These are phyloP conservation scores for Rhizopus arrhizus DNA, from an alignment of 371 early-diverging fungal species.

Conservation along the genomic window DNA sequence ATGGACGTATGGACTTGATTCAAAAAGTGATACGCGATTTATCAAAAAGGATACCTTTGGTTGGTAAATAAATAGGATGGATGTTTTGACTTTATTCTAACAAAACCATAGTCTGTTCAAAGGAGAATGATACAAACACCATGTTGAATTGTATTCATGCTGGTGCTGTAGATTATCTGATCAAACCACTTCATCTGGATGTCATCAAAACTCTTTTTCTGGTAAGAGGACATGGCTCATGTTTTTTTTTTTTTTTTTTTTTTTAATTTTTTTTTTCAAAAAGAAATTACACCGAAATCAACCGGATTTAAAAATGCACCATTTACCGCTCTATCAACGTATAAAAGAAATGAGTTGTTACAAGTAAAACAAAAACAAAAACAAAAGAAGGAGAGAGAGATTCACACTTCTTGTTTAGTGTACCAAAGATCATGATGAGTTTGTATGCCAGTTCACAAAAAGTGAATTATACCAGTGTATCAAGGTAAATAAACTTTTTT, in stretches of 20 bases:
- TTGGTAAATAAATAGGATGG: conserved; percentile 17
- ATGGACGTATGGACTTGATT: neutral
- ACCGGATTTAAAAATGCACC: conserved; percentile 7
- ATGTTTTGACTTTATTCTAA: conserved; percentile 7
- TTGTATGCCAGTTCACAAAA: conserved; percentile 18
- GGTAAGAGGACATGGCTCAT: conserved; percentile 30
- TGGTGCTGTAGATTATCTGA: conserved; percentile 58
- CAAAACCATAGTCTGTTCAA: conserved; percentile 37
- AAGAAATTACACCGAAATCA: conserved; percentile 21
- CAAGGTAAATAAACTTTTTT: conserved; percentile 13
- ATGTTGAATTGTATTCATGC: conserved; percentile 55
- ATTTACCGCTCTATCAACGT: conserved; percentile 12
- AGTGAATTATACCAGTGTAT: neutral
- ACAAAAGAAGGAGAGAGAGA: neutral
- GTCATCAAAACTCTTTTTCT: conserved; percentile 58
- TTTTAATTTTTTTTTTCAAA: conserved; percentile 1
- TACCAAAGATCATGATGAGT: conserved; percentile 8
- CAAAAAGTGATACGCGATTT: conserved; percentile 17
- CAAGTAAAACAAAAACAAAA: conserved; percentile 1
- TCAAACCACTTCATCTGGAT: conserved; percentile 56
- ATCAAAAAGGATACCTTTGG: conserved; percentile 18
- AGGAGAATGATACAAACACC: conserved; percentile 30
- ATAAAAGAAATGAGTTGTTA: conserved; percentile 28
- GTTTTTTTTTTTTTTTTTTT: conserved; percentile 2
- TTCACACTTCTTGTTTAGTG: neutral